phyloP scores from a whole-genome alignment of 129 eudicot genomes.

The Solidago caesia region DNA sequence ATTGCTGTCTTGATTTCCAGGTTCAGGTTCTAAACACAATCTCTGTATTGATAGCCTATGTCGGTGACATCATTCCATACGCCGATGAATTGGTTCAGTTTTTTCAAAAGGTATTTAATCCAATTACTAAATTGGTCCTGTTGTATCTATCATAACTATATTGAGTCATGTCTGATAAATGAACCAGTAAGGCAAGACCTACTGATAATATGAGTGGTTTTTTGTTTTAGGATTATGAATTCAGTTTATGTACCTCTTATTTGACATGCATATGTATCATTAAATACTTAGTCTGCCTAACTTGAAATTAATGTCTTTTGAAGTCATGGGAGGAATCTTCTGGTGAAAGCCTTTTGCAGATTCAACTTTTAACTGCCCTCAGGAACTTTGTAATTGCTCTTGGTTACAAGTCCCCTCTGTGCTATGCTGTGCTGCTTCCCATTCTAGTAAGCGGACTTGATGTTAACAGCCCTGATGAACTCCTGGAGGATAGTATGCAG shows the following conservation, averaged over 20 bases:
- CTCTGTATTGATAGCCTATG: slow-evolving; percentile 68
- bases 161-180: neutral
- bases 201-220: neutral
- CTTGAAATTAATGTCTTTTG: slow-evolving; percentile 18
- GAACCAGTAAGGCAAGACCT: neutral
- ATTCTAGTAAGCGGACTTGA: slow-evolving; percentile 65
- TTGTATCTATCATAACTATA: neutral
- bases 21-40: slow-evolving; percentile 93
- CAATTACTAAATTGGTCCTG: slow-evolving; percentile 8
- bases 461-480: slow-evolving; percentile 88
- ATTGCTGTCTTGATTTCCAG: slow-evolving; percentile 36
- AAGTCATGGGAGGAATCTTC: slow-evolving; percentile 98
- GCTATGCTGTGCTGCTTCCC: slow-evolving; percentile 74
- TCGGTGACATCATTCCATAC: slow-evolving; percentile 70
- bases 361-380: slow-evolving; percentile 87
- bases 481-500: slow-evolving; percentile 90
- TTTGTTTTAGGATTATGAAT: neutral
- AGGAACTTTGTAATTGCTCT: slow-evolving; percentile 89
- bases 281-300: slow-evolving; percentile 13
- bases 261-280: neutral
- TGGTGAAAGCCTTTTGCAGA: slow-evolving; percentile 92
- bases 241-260: neutral
- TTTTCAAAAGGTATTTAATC: slow-evolving; percentile 38
- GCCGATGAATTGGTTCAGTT: slow-evolving; percentile 74
- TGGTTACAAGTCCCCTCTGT: slow-evolving; percentile 80